Base-by-base conservation (phyloP, 2,329 filamentous ascomycete species). In the Talaromyces sp. region DNA sequence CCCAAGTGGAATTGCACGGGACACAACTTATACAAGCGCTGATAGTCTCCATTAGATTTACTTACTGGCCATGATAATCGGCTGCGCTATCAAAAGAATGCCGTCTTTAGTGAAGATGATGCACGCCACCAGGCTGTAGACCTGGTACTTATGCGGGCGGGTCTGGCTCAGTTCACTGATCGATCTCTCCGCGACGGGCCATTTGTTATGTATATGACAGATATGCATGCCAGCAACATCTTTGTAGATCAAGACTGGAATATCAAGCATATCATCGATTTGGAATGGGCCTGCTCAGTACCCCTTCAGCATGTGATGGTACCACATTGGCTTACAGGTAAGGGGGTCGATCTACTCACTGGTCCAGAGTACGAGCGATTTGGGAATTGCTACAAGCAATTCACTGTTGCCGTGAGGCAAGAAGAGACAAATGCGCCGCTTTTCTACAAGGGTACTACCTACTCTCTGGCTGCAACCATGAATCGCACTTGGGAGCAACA, bases 181-280 rank as follows among this genome's bases (percentile, higher is more conserved):
- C 61, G 65, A 27, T 72, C 76, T 63, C 65, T 72, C 27, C 67
- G 72, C 4, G 54, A 70, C 18, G 75, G 76, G 1, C 74, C 73
- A 1, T 79, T 75, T 59, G 56, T 73, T 12, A 67, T 69, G 56
- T 63, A 57, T 1, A 65, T 79, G 27, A 77, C 73, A 18, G 76
- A 79, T 62, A 64, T 79, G 12, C 71, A 79, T 59, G 66, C 66
- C 53, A 75, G 72, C 59, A 79, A 80, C 57, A 72, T 73, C 18
- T 69, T 73, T 55, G 72, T 74, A 7, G 70, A 74, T 56, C 33
- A 63, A 5, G 44, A 73, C 23, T 74, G 67, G 71, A 65, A 71
- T 64, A 63, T 72, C 47, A 71, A 65, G 50, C 53, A 33, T 44
- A 23, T 73, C 10, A 66, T 72, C 55, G 70, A 72, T 56, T 63